Conservation (phyloP, 1,284 basidiomycete genomes). For the Malassezia caprae region DNA sequence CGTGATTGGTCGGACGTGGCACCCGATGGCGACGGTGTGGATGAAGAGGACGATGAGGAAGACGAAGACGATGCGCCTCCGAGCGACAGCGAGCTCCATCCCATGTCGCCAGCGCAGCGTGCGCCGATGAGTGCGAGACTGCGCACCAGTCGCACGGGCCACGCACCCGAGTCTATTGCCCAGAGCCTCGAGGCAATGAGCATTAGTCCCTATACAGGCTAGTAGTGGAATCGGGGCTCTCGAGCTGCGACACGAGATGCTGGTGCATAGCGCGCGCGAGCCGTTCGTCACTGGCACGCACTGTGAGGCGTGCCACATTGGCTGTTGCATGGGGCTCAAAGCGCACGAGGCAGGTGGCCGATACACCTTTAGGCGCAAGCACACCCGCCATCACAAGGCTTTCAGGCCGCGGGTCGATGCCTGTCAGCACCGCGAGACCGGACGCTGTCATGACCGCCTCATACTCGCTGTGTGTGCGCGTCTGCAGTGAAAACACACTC, state of each 20-base stretch:
- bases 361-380: slow-evolving; percentile 73
- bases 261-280: slow-evolving; percentile 60
- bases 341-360: slow-evolving; percentile 85
- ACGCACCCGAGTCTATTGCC: slow-evolving; percentile 30
- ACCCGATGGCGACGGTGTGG: slow-evolving; percentile 25
- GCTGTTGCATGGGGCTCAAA: slow-evolving; percentile 90
- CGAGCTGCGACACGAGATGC: not conserved
- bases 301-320: slow-evolving; percentile 84
- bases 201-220: slow-evolving; percentile 31
- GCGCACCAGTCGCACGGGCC: not conserved
- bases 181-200: slow-evolving; percentile 44
- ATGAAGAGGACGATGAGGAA: slow-evolving; percentile 26
- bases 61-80: slow-evolving; percentile 1
- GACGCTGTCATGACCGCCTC: slow-evolving; percentile 67
- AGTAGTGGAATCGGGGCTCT: not conserved
- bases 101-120: slow-evolving; percentile 10
- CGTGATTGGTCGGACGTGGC: slow-evolving; percentile 54
- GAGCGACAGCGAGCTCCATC: not conserved
- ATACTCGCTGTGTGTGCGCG: slow-evolving; percentile 62
- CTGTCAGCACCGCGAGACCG: slow-evolving; percentile 64
- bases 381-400: slow-evolving; percentile 84
- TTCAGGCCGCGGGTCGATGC: slow-evolving; percentile 55
- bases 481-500: slow-evolving; percentile 64
- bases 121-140: slow-evolving; percentile 2
- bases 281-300: slow-evolving; percentile 86